phyloP scores from a whole-genome alignment of 768 basidiomycete species.

The Mycena chlorophos region DNA sequence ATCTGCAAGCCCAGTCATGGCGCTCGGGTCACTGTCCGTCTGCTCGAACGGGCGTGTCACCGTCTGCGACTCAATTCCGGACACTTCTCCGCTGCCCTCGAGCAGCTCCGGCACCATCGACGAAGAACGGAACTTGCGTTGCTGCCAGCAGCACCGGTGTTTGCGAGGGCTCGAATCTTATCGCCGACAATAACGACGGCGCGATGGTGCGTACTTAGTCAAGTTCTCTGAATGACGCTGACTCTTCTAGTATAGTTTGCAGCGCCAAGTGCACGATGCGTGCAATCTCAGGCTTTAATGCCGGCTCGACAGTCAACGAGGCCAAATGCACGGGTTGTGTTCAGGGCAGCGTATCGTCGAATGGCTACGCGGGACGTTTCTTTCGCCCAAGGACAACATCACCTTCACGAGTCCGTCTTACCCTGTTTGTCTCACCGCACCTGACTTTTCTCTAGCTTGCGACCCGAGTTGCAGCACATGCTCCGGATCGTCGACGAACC shows the following conservation, averaged over 20 bases:
- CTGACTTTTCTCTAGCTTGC: constrained; percentile 46
- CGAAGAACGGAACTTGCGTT: constrained; percentile 70
- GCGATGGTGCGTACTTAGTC: constrained; percentile 65
- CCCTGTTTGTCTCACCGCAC: constrained; percentile 5
- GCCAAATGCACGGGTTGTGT: constrained; percentile 78
- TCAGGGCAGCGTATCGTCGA: constrained; percentile 70
- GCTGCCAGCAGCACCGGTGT: constrained; percentile 64
- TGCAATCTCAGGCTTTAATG: constrained; percentile 68
- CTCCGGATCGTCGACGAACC: constrained; percentile 63
- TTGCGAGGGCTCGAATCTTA: constrained; percentile 66
- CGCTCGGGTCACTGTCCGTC: constrained; percentile 61
- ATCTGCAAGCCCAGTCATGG: constrained; percentile 56
- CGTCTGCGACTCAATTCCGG: constrained; percentile 79
- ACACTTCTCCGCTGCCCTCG: constrained; percentile 66
- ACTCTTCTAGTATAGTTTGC: constrained; percentile 75
- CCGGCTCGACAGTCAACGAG: constrained; percentile 62
- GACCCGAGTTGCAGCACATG: constrained; percentile 74
- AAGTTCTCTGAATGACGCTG: too few relatives aligned
- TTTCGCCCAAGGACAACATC: constrained; percentile 67
- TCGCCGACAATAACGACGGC: constrained; percentile 83
- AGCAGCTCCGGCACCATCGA: constrained; percentile 47
- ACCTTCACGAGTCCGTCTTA: constrained; percentile 67
- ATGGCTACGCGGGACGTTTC: constrained; percentile 71
- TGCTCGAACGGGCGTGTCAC: constrained; percentile 61
- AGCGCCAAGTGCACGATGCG: constrained; percentile 82